Conservation (phyloP, 2,329 filamentous ascomycete genomes). For the Cladophialophora chaetospira region DNA sequence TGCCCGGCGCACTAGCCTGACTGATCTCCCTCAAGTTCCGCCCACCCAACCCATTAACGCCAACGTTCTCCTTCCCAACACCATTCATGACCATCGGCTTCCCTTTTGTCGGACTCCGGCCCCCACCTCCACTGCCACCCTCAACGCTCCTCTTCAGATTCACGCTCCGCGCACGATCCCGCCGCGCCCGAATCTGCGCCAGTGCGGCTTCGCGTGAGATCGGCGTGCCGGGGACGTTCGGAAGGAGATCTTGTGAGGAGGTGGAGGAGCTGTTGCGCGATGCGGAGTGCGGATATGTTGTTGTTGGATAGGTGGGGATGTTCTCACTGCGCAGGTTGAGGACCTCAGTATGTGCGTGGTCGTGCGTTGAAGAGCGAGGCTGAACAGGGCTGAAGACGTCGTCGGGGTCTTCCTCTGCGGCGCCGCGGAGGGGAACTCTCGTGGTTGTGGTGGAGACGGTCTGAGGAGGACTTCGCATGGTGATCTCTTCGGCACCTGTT, state of each 20-base stretch:
- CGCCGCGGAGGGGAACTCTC: conserved; percentile 28
- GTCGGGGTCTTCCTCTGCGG: conserved; percentile 26
- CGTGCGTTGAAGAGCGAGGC: conserved; percentile 31
- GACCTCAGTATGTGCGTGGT: conserved; percentile 39
- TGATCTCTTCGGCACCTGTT: not conserved
- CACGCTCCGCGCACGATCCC: conserved; percentile 47
- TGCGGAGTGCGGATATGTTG: not conserved
- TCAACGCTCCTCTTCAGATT: conserved; percentile 34
- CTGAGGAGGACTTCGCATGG: conserved; percentile 14
- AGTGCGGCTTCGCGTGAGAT: conserved; percentile 52
- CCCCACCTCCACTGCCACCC: not conserved
- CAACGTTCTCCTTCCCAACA: conserved; percentile 15
- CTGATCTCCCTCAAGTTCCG: conserved; percentile 23
- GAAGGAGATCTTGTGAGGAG: conserved; percentile 24
- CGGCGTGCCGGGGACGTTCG: conserved; percentile 44
- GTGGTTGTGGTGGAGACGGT: conserved; percentile 26
- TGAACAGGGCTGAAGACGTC: conserved; percentile 14
- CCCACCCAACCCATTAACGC: not conserved
- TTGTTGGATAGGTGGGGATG: conserved; percentile 2
- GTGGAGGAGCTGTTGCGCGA: conserved; percentile 10
- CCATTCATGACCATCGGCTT: conserved; percentile 15
- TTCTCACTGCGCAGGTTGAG: conserved; percentile 31
- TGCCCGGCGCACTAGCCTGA: conserved; percentile 27
- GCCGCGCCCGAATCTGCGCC: conserved; percentile 52
- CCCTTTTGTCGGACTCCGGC: conserved; percentile 21